Evolutionary conservation across 2,329 filamentous ascomycete genomes (phyloP), one percentile per base, ranked within the genome.

Genomic region (Alternaria brassicicola): DNA sequence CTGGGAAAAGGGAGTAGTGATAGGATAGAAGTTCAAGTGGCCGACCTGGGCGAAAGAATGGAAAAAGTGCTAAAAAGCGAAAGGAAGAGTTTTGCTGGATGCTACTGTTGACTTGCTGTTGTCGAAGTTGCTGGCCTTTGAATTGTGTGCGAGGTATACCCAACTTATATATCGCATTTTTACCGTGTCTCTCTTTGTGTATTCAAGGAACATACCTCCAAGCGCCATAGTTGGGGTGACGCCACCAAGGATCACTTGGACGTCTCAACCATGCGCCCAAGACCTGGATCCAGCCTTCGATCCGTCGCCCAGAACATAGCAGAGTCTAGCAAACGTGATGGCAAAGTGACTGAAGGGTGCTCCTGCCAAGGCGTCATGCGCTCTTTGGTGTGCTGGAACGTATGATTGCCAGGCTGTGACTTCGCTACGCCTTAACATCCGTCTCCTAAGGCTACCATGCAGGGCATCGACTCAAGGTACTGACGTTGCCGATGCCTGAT

Each of bases 331-430:
- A 55, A 59, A 59, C 17, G 35, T 25, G 23, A 21, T 47, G 30
- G 52, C 63, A 65, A 67, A 52, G 69, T 67, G 70, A 61, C 62
- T 62, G 62, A 63, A 65, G 66, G 63, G 57, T 41, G 52, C 53
- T 62, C 46, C 15, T 57, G 71, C 67, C 66, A 69, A 69, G 69
- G 58, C 47, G 53, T 72, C 61, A 76, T 72, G 73, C 72, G 55
- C 31, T 68, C 61, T 70, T 50, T 56, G 55, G 67, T 54, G 48
- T 70, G 63, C 65, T 72, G 67, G 66, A 66, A 71, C 69, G 71
- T 74, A 62, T 76, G 72, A 76, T 75, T 68, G 63, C 55, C 72
- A 55, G 66, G 52, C 62, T 73, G 71, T 63, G 67, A 74, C 74
- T 63, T 72, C 67, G 70, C 49, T 61, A 64, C 53, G 65, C 64